Base-by-base conservation (phyloP, 176 grass and related monocot species). In the Lolium multiflorum region DNA sequence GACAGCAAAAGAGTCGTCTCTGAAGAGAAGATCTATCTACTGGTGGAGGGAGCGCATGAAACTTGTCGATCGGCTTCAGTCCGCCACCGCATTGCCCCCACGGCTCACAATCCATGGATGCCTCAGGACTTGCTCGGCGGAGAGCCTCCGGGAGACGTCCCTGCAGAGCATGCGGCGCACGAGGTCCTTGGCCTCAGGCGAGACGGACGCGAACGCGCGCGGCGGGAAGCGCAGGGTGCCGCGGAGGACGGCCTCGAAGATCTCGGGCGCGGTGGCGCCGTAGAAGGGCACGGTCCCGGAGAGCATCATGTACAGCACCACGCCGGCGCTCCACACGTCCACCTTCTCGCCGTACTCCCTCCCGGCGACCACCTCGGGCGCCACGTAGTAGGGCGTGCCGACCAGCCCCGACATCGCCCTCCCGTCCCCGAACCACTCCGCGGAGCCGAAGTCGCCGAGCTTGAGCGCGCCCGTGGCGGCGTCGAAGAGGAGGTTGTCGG, bases 271-370 rank as follows among this genome's bases (percentile, higher is more conserved):
- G 5, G 85, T 82, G 58, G 87, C 88, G 47, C 94, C 94, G 79
- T 84, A 78, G 87, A 97, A 97, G 28, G 94, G 94, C 6, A 89
- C 60, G 9, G 71, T 82, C 11, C 94, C 94, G 6, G 88, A 88
- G 3, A 97, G 85, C 88, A 94, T 82, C 77, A 92, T 22, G 90
- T 97, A 97, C 37, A 96, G 87, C 58, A 96, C 86, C 37, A 96
- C 94, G 5, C 94, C 94, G 14, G 87, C 84, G 86, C 94, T 96
- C 94, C 94, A 96, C 28, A 93, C 89, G 81, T 96, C 94, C 74
- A 93, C 94, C 88, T 96, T 96, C 87, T 93, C 87, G 52, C 11
- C 62, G 89, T 96, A 96, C 47, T 77, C 74, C 74, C 57, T 68
- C 0, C 94, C 94, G 1, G 84, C 87, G 3, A 91, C 88, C 74